Conservation (phyloP, 2,329 filamentous ascomycete genomes). For the Venturia aucupariae region DNA sequence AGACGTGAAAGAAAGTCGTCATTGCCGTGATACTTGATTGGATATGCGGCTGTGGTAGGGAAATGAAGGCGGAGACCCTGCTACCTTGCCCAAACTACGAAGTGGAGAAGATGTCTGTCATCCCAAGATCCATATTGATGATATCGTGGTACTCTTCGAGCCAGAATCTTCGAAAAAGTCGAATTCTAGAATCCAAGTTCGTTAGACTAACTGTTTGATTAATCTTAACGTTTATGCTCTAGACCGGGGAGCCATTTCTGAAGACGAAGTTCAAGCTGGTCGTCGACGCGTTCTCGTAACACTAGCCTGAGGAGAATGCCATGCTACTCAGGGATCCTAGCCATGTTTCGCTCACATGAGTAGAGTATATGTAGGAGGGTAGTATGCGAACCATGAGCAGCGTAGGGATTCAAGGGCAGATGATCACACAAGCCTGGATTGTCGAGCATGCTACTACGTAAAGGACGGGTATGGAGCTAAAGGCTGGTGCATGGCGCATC, state of each 20-base stretch:
- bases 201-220: too few species aligned
- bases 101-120: neutral
- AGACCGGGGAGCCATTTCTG: neutral
- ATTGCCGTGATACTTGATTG: neutral
- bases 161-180: neutral
- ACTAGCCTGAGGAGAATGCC: neutral
- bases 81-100: neutral
- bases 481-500: neutral
- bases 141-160: neutral
- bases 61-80: neutral
- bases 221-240: too few species aligned
- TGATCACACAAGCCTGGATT: neutral
- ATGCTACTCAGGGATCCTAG: neutral
- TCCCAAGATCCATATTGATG: neutral
- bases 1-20: neutral
- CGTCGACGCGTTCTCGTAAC: neutral
- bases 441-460: neutral
- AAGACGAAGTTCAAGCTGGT: neutral
- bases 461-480: neutral
- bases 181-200: too few species aligned
- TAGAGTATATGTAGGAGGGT: neutral
- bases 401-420: neutral
- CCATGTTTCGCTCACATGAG: neutral
- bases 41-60: neutral
- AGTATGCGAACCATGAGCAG: neutral